Evolutionary conservation across 1,139 yeast species (phyloP), one percentile per base, ranked within the genome.

Genomic region (Kurtzmaniella quercitrusa): DNA sequence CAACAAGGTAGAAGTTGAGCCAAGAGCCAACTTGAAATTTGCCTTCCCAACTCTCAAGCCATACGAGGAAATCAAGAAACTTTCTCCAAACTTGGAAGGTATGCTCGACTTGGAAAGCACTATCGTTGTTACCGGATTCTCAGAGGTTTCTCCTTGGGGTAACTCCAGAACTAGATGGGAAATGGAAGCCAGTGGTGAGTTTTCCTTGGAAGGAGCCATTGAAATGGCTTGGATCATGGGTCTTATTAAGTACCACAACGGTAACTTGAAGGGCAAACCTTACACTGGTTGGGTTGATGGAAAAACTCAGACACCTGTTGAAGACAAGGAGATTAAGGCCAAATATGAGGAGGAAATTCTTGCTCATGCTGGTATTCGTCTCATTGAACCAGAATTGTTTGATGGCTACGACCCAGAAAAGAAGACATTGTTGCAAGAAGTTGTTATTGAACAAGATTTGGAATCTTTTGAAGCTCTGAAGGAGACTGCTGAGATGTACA

Each of bases 181-280:
- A 70, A 93, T 93, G 96, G 98, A 93, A 73, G 88, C 97, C 45
- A 55, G 69, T 49, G 98, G 98, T 59, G 90, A 87, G 62, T 93
- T 93, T 69, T 91, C 98, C n/a, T 75, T 93, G 59, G 98, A 93
- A 72, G 98, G 98, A 62, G 86, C 96, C 61, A 86, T 93, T 63
- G 98, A 93, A 75, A 91, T 93, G 96, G 98, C 98, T 43, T 93
- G 98, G 98, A 90, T 93, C 56, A 93, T 93, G 98, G 98, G 98
- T 55, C 79, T 86, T 65, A 90, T 93, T 72, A 88, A 87, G 69
- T 93, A 93, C 74, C 90, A 84, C 66, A 89, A 88, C 55, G 98
- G 97, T 70, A 81, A 82, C 65, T 78, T 91, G 65, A 91, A 91
- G 81, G 96, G 96, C 62, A 75, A 76, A 60, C 81, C 79, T 53